Conservation (phyloP, 2,329 filamentous ascomycete genomes). For the Phyllosticta citriasiana region DNA sequence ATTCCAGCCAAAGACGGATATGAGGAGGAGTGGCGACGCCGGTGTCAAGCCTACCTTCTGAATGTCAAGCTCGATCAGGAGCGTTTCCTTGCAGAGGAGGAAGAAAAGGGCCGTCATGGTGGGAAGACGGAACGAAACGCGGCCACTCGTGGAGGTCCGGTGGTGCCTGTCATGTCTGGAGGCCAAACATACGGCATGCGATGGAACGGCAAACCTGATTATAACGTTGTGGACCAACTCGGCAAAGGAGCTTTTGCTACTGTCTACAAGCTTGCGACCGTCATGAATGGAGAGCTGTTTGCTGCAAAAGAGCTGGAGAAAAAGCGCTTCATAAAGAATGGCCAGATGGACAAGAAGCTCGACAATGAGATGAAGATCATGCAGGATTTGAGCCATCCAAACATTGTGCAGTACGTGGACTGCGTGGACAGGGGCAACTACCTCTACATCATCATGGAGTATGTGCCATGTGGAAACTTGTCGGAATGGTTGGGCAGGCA, state of each 20-base stretch:
- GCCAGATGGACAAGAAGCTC: slow-evolving; percentile 77
- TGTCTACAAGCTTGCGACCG: slow-evolving; percentile 82
- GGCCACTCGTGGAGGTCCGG: neutral
- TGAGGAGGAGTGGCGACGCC: slow-evolving; percentile 55
- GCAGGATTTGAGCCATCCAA: slow-evolving; percentile 70
- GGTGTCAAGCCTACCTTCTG: slow-evolving; percentile 58
- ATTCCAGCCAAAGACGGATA: slow-evolving; percentile 65
- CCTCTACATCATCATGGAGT: slow-evolving; percentile 97
- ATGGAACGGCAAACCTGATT: slow-evolving; percentile 71
- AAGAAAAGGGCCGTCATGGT: neutral
- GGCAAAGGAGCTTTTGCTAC: slow-evolving; percentile 93
- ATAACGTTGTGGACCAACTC: slow-evolving; percentile 72
- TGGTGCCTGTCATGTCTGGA: neutral
- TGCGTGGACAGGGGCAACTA: slow-evolving; percentile 72
- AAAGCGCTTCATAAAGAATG: slow-evolving; percentile 85
- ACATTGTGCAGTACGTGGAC: slow-evolving; percentile 87
- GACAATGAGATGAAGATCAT: slow-evolving; percentile 98
- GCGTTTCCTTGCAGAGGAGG: neutral
- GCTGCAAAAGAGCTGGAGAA: slow-evolving; percentile 96
- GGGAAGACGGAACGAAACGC: neutral
- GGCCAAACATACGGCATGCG: slow-evolving; percentile 53
- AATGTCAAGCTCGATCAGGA: neutral
- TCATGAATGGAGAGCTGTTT: slow-evolving; percentile 70
- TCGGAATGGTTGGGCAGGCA: slow-evolving; percentile 58
- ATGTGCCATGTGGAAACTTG: slow-evolving; percentile 70